Evolutionary conservation across 1,284 basidiomycete species (phyloP).

Genomic region (Phylloporus gajari): DNA sequence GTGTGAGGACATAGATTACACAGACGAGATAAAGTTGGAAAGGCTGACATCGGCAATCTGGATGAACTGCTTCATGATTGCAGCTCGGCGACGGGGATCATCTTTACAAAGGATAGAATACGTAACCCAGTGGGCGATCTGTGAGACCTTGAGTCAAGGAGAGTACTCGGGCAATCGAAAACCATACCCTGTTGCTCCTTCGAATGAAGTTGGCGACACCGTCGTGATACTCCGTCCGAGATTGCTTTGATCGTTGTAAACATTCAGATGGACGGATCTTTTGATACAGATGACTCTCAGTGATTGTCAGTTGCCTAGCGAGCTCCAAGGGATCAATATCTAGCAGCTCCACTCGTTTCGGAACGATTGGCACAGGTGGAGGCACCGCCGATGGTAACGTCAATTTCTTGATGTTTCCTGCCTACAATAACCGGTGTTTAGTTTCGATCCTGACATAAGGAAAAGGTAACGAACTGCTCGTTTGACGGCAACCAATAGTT

Average conservation of each 20-base stretch:
- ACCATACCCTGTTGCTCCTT: constrained; percentile 71
- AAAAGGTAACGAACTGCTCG: constrained; percentile 56
- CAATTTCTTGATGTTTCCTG: constrained; percentile 46
- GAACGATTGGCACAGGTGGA: constrained; percentile 69
- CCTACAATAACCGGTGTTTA: constrained; percentile 46
- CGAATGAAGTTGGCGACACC: constrained; percentile 79
- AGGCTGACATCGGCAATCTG: constrained; percentile 75
- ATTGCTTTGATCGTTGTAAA: constrained; percentile 66
- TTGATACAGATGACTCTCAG: constrained; percentile 77
- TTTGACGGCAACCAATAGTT: constrained; percentile 63
- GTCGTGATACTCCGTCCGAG: constrained; percentile 60
- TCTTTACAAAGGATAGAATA: constrained; percentile 77
- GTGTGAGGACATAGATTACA: constrained; percentile 16
- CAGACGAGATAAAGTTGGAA: not conserved
- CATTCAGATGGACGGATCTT: constrained; percentile 80
- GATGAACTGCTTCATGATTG: constrained; percentile 81
- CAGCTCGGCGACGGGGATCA: constrained; percentile 75
- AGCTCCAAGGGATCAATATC: constrained; percentile 83
- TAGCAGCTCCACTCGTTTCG: constrained; percentile 67
- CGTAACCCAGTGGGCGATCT: constrained; percentile 81
- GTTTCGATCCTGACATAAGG: not conserved
- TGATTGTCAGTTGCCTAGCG: constrained; percentile 82
- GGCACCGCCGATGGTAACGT: constrained; percentile 48
- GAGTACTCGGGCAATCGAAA: not conserved
- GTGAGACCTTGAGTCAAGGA: constrained; percentile 4